These are phyloP conservation scores for Nematocida minor DNA, from an alignment of 371 early-diverging fungal species.

Conservation along the genomic window DNA sequence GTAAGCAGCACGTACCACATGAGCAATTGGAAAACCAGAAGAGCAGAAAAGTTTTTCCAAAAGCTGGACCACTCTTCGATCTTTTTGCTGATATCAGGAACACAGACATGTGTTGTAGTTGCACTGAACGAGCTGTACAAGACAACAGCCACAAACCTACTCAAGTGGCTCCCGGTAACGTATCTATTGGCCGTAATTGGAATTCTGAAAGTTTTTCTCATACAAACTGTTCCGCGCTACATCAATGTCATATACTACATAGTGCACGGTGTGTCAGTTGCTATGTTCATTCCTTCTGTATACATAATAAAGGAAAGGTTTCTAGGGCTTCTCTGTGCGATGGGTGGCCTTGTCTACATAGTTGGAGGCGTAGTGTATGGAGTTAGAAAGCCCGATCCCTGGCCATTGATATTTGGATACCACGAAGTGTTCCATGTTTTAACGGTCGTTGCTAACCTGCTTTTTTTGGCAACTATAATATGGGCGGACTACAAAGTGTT, in stretches of 20 bases:
- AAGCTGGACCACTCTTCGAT: constrained; percentile 65
- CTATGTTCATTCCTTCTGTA: constrained; percentile 55
- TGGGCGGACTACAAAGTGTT: constrained; percentile 37
- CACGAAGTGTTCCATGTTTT: constrained; percentile 65
- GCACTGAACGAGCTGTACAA: constrained; percentile 10
- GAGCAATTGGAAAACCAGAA: constrained; percentile 52
- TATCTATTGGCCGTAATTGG: constrained; percentile 62
- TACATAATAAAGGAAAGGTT: neutral
- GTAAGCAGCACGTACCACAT: constrained; percentile 63
- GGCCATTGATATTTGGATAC: constrained; percentile 64
- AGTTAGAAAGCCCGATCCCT: constrained; percentile 61
- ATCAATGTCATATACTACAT: constrained; percentile 63
- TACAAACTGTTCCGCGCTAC: constrained; percentile 43
- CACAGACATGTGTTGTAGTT: constrained; percentile 62
- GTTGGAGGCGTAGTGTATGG: constrained; percentile 64
- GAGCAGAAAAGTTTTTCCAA: constrained; percentile 45
- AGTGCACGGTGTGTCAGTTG: constrained; percentile 61
- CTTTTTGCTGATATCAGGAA: constrained; percentile 65
- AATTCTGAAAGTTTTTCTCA: constrained; percentile 56
- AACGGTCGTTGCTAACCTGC: constrained; percentile 63
- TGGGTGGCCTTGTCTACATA: constrained; percentile 63
- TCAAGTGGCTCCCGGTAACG: constrained; percentile 35
- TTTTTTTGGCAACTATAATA: constrained; percentile 61
- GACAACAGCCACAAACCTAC: neutral
- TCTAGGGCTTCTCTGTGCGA: constrained; percentile 47